Evolutionary conservation across 2,329 filamentous ascomycete genomes (phyloP).

Genomic region (Arthrobotrys entomopaga): DNA sequence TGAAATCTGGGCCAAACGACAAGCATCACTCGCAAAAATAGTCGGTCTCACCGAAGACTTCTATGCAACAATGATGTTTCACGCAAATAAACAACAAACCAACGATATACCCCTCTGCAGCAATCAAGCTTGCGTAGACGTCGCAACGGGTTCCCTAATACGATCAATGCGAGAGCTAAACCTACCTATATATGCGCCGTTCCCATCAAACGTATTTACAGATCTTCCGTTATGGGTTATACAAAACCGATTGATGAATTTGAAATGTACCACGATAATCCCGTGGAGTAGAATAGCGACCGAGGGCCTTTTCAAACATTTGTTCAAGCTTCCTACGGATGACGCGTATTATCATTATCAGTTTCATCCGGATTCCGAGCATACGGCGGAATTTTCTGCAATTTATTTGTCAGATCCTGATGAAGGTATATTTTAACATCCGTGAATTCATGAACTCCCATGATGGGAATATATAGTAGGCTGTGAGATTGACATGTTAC

Average conservation of each 20-base stretch:
- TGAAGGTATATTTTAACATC: slow-evolving; percentile 13
- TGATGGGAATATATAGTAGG: not conserved
- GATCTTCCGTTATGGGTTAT: slow-evolving; percentile 23
- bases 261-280: slow-evolving; percentile 23
- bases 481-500: too few relatives aligned
- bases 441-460: slow-evolving; percentile 1
- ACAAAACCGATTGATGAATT: slow-evolving; percentile 8
- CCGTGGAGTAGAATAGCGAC: slow-evolving; percentile 28
- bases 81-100: not conserved
- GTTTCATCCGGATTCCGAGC: slow-evolving; percentile 1
- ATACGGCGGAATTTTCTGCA: slow-evolving; percentile 16
- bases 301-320: slow-evolving; percentile 16
- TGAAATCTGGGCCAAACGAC: slow-evolving; percentile 22
- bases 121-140: slow-evolving; percentile 13
- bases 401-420: slow-evolving; percentile 23
- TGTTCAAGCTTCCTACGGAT: slow-evolving; percentile 25
- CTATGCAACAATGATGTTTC: slow-evolving; percentile 15
- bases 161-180: slow-evolving; percentile 25
- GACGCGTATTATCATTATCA: slow-evolving; percentile 28
- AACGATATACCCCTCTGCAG: slow-evolving; percentile 1
- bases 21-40: slow-evolving; percentile 12
- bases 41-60: slow-evolving; percentile 7
- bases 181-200: slow-evolving; percentile 14
- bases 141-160: slow-evolving; percentile 17
- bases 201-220: slow-evolving; percentile 9